These are phyloP conservation scores for Botryobasidium botryosum DNA, from an alignment of 768 basidiomycete species.

Conservation along the genomic window DNA sequence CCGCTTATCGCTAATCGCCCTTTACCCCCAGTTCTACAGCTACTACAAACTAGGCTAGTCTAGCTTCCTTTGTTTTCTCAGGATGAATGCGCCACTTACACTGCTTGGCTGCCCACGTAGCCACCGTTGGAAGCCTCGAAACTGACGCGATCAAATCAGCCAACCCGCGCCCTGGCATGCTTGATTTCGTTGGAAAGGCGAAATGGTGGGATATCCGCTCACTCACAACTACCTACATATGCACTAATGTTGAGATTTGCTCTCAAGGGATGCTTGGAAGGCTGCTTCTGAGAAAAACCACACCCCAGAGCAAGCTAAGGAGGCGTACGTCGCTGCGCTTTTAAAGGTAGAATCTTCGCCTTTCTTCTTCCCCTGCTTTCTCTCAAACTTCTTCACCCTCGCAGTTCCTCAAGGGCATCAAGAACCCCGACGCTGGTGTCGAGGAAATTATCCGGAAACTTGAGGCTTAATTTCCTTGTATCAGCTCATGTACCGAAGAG, in stretches of 20 bases:
- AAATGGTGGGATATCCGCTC: conserved; percentile 50
- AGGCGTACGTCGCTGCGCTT: no score
- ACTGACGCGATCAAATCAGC: no score
- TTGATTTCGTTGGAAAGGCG: conserved; percentile 76
- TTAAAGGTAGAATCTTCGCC: no score
- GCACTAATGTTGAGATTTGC: background rate
- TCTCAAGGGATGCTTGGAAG: conserved; percentile 72
- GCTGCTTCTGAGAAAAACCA: no score
- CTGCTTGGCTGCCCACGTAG: conserved; percentile 23
- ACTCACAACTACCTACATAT: conserved; percentile 8
- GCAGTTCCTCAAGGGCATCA: no score
- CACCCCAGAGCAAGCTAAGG: no score
- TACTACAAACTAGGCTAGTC: conserved; percentile 78
- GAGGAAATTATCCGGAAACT: no score
- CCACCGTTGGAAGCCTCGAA: conserved; percentile 56
- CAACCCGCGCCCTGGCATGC: conserved; percentile 49
- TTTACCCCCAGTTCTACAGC: conserved; percentile 60
- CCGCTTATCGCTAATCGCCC: background rate
- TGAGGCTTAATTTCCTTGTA: no score
- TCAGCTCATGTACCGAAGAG: no score
- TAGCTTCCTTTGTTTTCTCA: conserved; percentile 7
- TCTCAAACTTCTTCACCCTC: no score
- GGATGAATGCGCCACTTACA: conserved; percentile 1
- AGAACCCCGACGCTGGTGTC: no score
- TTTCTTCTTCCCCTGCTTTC: no score